Evolutionary conservation across 2,329 filamentous ascomycete species (phyloP), one percentile per base, ranked within the genome.

Genomic region (Dactylonectria estremocensis): DNA sequence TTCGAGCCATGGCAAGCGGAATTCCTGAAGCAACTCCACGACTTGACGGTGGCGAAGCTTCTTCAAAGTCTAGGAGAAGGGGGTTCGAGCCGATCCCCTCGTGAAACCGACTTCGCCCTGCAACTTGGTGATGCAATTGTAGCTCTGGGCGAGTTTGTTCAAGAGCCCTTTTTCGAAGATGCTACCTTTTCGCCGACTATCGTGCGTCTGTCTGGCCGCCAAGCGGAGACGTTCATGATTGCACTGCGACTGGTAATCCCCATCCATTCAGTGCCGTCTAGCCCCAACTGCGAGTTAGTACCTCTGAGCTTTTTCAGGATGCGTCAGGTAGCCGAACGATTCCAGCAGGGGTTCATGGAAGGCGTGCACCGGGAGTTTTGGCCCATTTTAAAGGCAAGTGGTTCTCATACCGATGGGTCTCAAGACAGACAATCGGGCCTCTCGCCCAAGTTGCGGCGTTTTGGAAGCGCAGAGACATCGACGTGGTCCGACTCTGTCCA

Each of bases 301-400:
- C 90, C 91, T 0, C 81, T 93, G 37, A 86, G 81, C 50, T 89
- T 93, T 70, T 93, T 93, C 82, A 90, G 88, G 70, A 83, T 88
- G 10, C 90, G 90, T 65, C 92, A 93, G 77, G 86, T 91, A 68
- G 85, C 89, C 0, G 87, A 90, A 72, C 82, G 85, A 0, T 87
- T 89, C 70, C 85, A 90, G 53, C 84, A 88, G 5, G 85, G 84
- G 2, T 93, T 93, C 72, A 85, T 87, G 1, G 86, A 88, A 63
- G 85, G 85, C 37, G 84, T 91, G 3, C 87, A 90, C 73, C 85
- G 88, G 67, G 91, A 93, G 68, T 85, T 92, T 66, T 85, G 86
- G 16, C 85, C 84, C 18, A 76, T 88, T 14, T 72, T 86, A 28
- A 80, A 28, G 24, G 24, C 24, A 46, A 46, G 66, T 48, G 62